Conservation (phyloP, 140 eudicot species). For the Oenanthe javanica region DNA sequence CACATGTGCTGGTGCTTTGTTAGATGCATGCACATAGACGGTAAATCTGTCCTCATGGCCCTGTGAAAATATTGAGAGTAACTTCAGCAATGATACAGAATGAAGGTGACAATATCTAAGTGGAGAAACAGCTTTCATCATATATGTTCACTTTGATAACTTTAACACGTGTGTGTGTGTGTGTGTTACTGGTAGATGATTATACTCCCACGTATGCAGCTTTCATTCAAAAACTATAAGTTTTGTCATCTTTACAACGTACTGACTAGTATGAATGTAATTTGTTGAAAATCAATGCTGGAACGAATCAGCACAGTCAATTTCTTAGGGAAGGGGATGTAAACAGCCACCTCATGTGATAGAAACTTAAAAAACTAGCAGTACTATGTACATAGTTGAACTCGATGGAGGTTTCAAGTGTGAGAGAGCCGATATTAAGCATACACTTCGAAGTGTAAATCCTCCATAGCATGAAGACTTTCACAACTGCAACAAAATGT, state of each 20-base stretch:
- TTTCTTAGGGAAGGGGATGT: neutral
- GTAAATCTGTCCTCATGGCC: slow-evolving; percentile 56
- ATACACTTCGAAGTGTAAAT: neutral
- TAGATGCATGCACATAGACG: slow-evolving; percentile 58
- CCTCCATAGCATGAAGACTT: neutral
- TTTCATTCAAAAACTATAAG: neutral
- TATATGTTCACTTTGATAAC: neutral
- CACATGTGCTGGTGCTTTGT: slow-evolving; percentile 34
- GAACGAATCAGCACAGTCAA: neutral
- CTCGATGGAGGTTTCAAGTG: neutral
- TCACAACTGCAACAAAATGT: neutral
- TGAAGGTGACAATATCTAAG: neutral
- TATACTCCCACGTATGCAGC: neutral
- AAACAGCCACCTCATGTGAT: neutral
- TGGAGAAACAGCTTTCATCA: neutral
- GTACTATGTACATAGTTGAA: too few relatives aligned
- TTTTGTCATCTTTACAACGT: neutral
- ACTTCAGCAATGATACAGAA: neutral
- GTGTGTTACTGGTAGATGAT: neutral
- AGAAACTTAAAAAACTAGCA: neutral
- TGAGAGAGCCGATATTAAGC: neutral
- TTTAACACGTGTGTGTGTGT: neutral
- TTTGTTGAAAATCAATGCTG: neutral
- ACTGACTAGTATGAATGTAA: neutral
- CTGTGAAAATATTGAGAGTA: slow-evolving; percentile 20